Evolutionary conservation across 2,329 filamentous ascomycete species (phyloP), one percentile per base, ranked within the genome.

Genomic region (Alternaria sp.): DNA sequence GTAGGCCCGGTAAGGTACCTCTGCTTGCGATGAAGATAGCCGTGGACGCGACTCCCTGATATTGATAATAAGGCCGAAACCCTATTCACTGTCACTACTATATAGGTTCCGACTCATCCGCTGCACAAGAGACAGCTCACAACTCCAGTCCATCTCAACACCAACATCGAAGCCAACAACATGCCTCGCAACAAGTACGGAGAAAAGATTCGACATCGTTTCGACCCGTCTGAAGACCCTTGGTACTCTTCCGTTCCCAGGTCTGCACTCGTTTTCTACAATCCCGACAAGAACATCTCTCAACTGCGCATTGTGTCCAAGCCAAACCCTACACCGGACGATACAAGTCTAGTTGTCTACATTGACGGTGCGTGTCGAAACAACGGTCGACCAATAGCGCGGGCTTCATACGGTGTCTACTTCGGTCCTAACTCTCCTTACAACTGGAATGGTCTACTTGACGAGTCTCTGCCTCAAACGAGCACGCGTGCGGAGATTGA

Each of bases 311-410:
- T 49, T 26, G 25, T 25, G 12, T 23, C 45, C 13, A 46, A 25
- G 25, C 47, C 51, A 32, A 17, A 54, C 5, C 28, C 21, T 26
- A 21, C 54, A 5, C n/a, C 26, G 30, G 43, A 64, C 7, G 9
- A 25, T 6, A 19, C 32, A 4, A 61, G 25, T 10, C 4, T 72
- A 12, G 66, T 73, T 3, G 66, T 74, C 47, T 63, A 61, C 32
- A 72, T 72, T 19, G 65, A 74, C 36, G 72, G 70, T 21, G 68
- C 68, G 1, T 75, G 73, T 54, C 63, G 67, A 7, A 56, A 64
- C 46, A 74, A 74, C 32, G 70, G 70, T 5, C 60, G 26, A 2
- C 54, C 61, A 11, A 45, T 40, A 6, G 25, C 46, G 2, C 3
- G 25, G 4, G 46, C 46, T 19, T 50, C 25, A 3, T 50, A 5